Evolutionary conservation across 192 early-diverging fungal genomes (phyloP).

Genomic region (Podila minutissima): DNA sequence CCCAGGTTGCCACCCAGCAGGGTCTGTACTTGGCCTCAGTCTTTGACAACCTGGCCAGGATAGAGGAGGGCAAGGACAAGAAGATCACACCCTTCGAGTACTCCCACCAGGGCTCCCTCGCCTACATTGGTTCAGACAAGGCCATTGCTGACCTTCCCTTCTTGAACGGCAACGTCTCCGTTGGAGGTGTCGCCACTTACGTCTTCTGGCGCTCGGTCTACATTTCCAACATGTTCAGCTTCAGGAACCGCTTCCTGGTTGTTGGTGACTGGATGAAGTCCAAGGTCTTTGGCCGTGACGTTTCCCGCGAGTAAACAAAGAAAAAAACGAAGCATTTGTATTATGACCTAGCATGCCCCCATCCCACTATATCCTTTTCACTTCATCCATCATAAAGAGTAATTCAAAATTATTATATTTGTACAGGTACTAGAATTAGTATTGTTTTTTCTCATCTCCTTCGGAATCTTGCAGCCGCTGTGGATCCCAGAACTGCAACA

Average conservation of each 20-base stretch:
- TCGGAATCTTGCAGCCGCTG: constrained; percentile 19
- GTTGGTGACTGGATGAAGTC: constrained; percentile 93
- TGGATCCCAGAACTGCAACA: constrained; percentile 33
- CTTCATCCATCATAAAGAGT: background rate
- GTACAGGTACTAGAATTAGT: no score
- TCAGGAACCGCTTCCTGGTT: constrained; percentile 86
- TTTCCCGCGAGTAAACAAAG: constrained; percentile 81
- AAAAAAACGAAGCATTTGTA: no score
- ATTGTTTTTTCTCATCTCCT: constrained; percentile 9
- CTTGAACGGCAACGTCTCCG: constrained; percentile 69
- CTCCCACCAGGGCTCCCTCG: constrained; percentile 86
- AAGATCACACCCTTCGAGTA: constrained; percentile 80
- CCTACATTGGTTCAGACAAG: constrained; percentile 94
- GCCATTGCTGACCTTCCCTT: constrained; percentile 95
- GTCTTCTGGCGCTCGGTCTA: constrained; percentile 84
- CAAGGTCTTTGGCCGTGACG: constrained; percentile 91
- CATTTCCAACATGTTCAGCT: constrained; percentile 82
- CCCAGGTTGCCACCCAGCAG: constrained; percentile 90
- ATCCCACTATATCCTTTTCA: background rate
- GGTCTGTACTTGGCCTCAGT: constrained; percentile 84
- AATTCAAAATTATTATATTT: background rate
- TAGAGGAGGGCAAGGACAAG: constrained; percentile 50
- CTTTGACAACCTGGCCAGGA: constrained; percentile 71
- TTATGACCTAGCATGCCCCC: background rate
- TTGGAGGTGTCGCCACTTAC: constrained; percentile 76